phyloP scores from a whole-genome alignment of 495 filamentous ascomycete genomes.

The Echria macrotheca region DNA sequence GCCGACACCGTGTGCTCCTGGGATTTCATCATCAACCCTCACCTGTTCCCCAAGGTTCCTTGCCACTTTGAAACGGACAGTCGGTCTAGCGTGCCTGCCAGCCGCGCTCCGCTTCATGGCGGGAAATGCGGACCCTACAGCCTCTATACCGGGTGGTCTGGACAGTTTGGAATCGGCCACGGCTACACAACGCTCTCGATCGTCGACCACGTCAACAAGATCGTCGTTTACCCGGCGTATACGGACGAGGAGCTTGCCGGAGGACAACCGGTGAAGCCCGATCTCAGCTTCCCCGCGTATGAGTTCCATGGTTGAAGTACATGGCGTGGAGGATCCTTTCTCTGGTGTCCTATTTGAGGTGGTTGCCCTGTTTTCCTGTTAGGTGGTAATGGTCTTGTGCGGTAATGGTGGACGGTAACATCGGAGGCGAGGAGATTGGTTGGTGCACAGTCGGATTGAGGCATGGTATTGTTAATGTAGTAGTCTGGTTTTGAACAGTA shows the following conservation, averaged over 20 bases:
- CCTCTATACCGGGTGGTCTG: constrained; percentile 46
- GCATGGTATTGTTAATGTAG: too few species aligned
- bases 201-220: constrained; percentile 29
- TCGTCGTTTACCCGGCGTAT: constrained; percentile 43
- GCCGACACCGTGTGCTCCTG: constrained; percentile 39
- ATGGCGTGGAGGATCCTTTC: background rate
- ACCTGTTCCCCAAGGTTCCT: constrained; percentile 17
- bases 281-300: constrained; percentile 34
- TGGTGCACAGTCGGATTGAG: too few species aligned
- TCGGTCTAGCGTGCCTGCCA: constrained; percentile 32
- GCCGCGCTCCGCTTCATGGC: constrained; percentile 20
- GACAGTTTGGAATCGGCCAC: constrained; percentile 42
- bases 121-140: constrained; percentile 38
- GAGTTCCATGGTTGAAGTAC: background rate
- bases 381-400: too few species aligned
- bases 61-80: constrained; percentile 27
- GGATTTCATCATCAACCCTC: constrained; percentile 41
- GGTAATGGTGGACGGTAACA: too few species aligned
- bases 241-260: constrained; percentile 36
- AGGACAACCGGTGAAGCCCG: constrained; percentile 40
- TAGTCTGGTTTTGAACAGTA: too few species aligned
- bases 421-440: too few species aligned
- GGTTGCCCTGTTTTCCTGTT: too few species aligned
- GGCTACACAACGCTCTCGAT: constrained; percentile 50
- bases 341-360: too few species aligned